Percentiles rank a stretch among this genome's conserved stretches.
Evolutionary conservation across 225 moss, liverwort and hornwort species (phyloP).

Genomic region (Pseudisothecium myosuroides): DNA sequence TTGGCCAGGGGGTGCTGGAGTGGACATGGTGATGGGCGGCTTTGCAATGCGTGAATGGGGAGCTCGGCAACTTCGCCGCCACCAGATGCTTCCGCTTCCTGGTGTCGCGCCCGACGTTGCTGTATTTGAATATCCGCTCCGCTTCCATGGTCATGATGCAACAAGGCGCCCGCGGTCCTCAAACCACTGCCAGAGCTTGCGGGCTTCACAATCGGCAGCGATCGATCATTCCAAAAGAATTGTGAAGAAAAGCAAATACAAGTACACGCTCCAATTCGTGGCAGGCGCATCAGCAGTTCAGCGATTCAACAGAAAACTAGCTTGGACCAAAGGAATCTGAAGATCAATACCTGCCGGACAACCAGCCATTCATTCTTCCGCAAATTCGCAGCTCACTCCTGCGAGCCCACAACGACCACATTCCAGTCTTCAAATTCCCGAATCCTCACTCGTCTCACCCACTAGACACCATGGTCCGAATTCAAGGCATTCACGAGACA

Average conservation of each 20-base stretch:
- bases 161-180: neutral
- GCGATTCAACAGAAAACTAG: neutral
- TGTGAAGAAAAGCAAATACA: neutral
- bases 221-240: neutral
- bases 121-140: conserved; percentile 3
- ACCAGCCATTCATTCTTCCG: neutral
- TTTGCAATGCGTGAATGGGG: neutral
- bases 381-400: neutral
- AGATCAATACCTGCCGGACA: neutral
- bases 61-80: conserved; percentile 15
- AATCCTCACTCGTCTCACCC: neutral
- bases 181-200: neutral
- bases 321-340: neutral
- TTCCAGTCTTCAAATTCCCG: neutral
- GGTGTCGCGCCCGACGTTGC: neutral
- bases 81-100: conserved; percentile 16
- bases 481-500: neutral
- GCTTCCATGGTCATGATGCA: neutral
- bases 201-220: neutral
- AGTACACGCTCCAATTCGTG: neutral
- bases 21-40: neutral
- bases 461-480: neutral
- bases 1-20: conserved; percentile 5
- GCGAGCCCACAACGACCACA: neutral
- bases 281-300: neutral